These are phyloP conservation scores for Penicillium steckii DNA, from an alignment of 495 filamentous ascomycete genomes.

Conservation along the genomic window DNA sequence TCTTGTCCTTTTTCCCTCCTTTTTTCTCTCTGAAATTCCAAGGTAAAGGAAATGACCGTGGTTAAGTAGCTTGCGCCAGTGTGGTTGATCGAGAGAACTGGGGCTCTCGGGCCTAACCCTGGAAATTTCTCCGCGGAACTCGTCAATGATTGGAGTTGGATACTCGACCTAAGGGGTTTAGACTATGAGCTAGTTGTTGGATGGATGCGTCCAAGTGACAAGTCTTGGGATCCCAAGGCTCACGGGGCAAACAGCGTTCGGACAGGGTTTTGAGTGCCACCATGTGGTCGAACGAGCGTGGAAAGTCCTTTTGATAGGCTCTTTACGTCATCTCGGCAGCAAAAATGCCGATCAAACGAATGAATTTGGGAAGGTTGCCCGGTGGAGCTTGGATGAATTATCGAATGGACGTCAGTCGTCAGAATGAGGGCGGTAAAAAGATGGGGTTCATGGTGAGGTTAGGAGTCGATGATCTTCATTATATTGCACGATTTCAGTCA, in stretches of 20 bases:
- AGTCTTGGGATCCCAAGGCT: not conserved
- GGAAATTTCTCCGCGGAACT: slow-evolving; percentile 15
- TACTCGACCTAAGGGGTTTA: not conserved
- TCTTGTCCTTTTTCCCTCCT: no score
- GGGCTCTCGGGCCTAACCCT: slow-evolving; percentile 2
- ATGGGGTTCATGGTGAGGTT: not conserved
- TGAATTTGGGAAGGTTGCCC: not conserved
- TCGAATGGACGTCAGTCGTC: not conserved
- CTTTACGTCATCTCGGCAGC: slow-evolving; percentile 27
- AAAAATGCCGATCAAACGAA: slow-evolving; percentile 15
- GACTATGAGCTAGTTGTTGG: slow-evolving; percentile 8
- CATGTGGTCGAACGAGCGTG: not conserved
- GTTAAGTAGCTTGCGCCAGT: slow-evolving; percentile 8
- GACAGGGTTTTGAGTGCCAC: not conserved
- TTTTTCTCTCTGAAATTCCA: not conserved
- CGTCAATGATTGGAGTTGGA: slow-evolving; percentile 15
- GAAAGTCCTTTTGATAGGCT: not conserved
- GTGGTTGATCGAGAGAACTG: slow-evolving; percentile 1
- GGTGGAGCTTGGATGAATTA: not conserved
- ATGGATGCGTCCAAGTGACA: not conserved
- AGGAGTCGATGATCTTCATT: not conserved
- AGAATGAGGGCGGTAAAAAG: not conserved
- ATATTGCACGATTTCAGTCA: not conserved
- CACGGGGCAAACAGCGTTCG: not conserved
- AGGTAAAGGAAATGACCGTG: not conserved